These are phyloP conservation scores for Zygotorulaspora florentina DNA, from an alignment of 805 yeast genomes.

Conservation along the genomic window DNA sequence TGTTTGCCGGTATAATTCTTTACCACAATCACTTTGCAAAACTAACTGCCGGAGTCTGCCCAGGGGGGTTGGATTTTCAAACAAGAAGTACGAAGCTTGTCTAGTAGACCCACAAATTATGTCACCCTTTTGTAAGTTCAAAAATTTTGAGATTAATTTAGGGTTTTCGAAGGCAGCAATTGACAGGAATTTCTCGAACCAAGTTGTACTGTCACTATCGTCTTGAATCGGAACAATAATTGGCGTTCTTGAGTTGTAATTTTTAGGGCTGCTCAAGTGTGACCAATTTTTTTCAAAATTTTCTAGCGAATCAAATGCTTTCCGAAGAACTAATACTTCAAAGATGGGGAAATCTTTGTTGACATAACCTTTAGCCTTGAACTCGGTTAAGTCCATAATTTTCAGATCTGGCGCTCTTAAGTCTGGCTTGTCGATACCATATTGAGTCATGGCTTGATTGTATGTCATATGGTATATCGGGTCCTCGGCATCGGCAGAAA, in stretches of 20 bases:
- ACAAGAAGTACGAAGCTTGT: constrained; percentile 47
- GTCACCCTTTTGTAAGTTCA: constrained; percentile 61
- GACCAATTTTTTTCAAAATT: constrained; percentile 36
- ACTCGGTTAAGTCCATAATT: constrained; percentile 46
- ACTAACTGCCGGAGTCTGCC: constrained; percentile 81
- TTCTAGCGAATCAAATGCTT: constrained; percentile 38
- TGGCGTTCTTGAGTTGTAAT: constrained; percentile 58
- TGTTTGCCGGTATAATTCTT: constrained; percentile 22
- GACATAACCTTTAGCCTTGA: constrained; percentile 34
- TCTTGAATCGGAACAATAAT: constrained; percentile 47
- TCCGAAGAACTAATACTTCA: constrained; percentile 65
- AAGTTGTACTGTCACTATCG: constrained; percentile 37
- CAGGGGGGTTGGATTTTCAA: constrained; percentile 93
- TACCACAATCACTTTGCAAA: constrained; percentile 46
- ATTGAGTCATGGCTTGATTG: constrained; percentile 60
- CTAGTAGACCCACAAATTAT: constrained; percentile 77
- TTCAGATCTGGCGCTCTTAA: constrained; percentile 54
- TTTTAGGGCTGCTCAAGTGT: constrained; percentile 37
- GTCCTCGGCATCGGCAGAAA: constrained; percentile 17
- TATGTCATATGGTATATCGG: constrained; percentile 52
- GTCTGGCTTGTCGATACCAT: constrained; percentile 95
- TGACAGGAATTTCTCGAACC: constrained; percentile 40
- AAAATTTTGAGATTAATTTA: constrained; percentile 27
- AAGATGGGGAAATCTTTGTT: constrained; percentile 57
- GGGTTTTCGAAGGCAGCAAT: constrained; percentile 36